Evolutionary conservation across 192 early-diverging fungal species (phyloP).

Genomic region (Obelidium mucronatum): DNA sequence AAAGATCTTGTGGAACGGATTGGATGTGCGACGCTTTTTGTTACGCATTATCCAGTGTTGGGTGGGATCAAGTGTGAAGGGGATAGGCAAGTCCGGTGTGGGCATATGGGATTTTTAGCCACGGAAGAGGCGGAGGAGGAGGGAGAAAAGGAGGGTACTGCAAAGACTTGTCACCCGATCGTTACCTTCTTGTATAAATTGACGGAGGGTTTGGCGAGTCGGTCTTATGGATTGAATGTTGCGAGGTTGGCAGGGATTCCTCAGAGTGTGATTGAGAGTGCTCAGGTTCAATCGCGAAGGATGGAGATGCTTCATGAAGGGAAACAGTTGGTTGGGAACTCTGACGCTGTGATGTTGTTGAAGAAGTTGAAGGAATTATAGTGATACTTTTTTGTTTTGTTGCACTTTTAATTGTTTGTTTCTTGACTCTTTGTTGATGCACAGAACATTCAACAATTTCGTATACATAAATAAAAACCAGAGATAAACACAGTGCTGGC

Average conservation of each 20-base stretch:
- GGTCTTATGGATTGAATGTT: conserved; percentile 81
- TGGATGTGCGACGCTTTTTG: conserved; percentile 69
- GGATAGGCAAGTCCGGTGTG: conserved; percentile 27
- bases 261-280: conserved; percentile 51
- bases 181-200: conserved; percentile 73
- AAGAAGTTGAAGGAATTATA: not conserved
- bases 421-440: too few species aligned
- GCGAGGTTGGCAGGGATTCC: conserved; percentile 74
- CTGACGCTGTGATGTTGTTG: too few species aligned
- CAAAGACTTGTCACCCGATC: conserved; percentile 2
- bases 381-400: too few species aligned
- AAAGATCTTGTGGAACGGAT: conserved; percentile 61
- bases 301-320: conserved; percentile 33
- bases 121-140: not conserved
- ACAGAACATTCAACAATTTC: too few species aligned
- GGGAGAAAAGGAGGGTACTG: not conserved
- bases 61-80: conserved; percentile 25
- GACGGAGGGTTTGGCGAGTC: conserved; percentile 62
- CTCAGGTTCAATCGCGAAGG: conserved; percentile 58
- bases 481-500: too few species aligned
- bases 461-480: too few species aligned
- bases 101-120: conserved; percentile 54
- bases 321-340: not conserved
- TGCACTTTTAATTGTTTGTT: too few species aligned
- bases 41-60: conserved; percentile 74